A percentile compares a stretch with the other conserved stretches of the same genome.
phyloP scores from a whole-genome alignment of 2,329 filamentous ascomycete species.

The Calonectria montana region DNA sequence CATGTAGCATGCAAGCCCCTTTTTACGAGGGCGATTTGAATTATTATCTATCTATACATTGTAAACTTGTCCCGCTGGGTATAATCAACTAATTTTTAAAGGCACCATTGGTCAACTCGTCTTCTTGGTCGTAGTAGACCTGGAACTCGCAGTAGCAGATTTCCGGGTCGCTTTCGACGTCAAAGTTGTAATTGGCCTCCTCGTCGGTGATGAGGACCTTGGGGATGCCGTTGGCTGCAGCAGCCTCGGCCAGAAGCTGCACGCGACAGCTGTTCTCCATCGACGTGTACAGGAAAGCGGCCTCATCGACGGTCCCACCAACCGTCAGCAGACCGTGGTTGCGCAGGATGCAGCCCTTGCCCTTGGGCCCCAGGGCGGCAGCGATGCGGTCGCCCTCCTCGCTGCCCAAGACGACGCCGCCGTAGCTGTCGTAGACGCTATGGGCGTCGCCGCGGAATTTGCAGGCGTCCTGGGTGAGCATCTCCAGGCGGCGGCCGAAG shows the following conservation, averaged over 20 bases:
- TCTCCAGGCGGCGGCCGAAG: conserved; percentile 73
- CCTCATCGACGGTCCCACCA: conserved; percentile 77
- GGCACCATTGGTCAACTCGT: conserved; percentile 33
- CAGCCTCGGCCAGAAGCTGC: conserved; percentile 44
- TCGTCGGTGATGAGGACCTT: conserved; percentile 55
- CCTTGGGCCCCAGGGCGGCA: conserved; percentile 65
- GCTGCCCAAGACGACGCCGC: conserved; percentile 64
- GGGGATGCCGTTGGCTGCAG: conserved; percentile 40
- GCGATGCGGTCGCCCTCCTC: conserved; percentile 75
- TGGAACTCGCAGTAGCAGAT: conserved; percentile 43
- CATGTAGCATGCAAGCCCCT: background rate
- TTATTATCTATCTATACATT: background rate
- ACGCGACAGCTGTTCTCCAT: conserved; percentile 73
- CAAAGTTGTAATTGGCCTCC: conserved; percentile 52
- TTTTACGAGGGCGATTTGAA: background rate
- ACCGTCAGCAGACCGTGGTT: conserved; percentile 80
- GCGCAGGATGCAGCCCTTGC: conserved; percentile 72
- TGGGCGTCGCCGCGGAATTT: conserved; percentile 72
- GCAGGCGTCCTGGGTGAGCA: conserved; percentile 74
- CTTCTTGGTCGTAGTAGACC: conserved; percentile 42
- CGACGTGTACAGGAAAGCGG: conserved; percentile 75
- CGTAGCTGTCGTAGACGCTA: conserved; percentile 70
- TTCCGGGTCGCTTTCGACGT: conserved; percentile 42
- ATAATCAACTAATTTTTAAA: conserved; percentile 33
- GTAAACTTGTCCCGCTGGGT: background rate